Conservation (phyloP, 768 basidiomycete genomes). For the Podaxis sp. region DNA sequence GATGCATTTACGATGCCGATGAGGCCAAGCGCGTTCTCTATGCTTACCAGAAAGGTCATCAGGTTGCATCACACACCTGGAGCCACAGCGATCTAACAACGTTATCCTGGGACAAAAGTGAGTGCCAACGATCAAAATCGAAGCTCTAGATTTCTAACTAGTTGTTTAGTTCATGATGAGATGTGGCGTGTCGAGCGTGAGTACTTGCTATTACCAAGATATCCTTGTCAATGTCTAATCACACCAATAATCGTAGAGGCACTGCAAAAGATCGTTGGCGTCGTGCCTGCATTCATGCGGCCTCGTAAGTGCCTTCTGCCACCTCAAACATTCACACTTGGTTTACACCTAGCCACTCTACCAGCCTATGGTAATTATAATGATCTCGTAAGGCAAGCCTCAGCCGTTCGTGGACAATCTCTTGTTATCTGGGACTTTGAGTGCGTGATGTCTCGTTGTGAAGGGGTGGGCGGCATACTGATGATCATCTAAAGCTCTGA, state of each 20-base stretch:
- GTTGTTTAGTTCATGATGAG: slow-evolving; percentile 38
- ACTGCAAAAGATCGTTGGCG: slow-evolving; percentile 40
- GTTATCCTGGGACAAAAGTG: slow-evolving; percentile 40
- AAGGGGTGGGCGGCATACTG: background rate
- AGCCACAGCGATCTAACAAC: slow-evolving; percentile 38
- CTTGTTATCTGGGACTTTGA: slow-evolving; percentile 42
- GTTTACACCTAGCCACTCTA: background rate
- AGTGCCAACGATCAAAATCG: slow-evolving; percentile 10
- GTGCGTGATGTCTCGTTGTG: slow-evolving; percentile 20
- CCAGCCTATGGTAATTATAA: slow-evolving; percentile 48
- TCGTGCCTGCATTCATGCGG: slow-evolving; percentile 46
- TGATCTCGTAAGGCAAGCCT: slow-evolving; percentile 41
- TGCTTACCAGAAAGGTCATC: slow-evolving; percentile 39
- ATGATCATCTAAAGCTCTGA: slow-evolving; percentile 28
- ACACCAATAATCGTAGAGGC: slow-evolving; percentile 30
- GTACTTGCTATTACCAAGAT: slow-evolving; percentile 13
- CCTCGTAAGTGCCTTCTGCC: slow-evolving; percentile 32
- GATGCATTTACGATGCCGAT: slow-evolving; percentile 39
- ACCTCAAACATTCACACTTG: background rate
- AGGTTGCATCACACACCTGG: slow-evolving; percentile 49
- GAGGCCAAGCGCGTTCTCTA: slow-evolving; percentile 33
- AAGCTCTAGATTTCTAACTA: background rate
- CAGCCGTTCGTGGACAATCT: slow-evolving; percentile 34
- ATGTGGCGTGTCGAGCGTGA: slow-evolving; percentile 46
- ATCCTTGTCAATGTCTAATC: background rate